Conservation (phyloP, 176 grass and related monocot species). For the maize (Zea mays) region DNA sequence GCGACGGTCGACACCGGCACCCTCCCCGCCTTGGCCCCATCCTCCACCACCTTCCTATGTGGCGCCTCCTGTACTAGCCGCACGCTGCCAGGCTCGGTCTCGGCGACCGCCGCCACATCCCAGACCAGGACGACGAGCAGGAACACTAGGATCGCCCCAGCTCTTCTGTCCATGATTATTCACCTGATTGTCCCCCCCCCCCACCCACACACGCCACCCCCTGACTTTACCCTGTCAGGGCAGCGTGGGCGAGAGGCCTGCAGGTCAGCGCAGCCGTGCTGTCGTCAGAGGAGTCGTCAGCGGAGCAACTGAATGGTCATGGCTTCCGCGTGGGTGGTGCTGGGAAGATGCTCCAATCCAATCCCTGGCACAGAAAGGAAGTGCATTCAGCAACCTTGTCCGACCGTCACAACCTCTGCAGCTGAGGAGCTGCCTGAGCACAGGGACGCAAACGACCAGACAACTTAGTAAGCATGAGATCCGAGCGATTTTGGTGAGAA, state of each 20-base stretch:
- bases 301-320: slow-evolving; percentile 14
- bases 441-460: neutral
- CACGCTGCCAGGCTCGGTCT: slow-evolving; percentile 52
- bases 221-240: slow-evolving; percentile 16
- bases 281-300: neutral
- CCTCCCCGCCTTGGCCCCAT: slow-evolving; percentile 52
- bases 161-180: slow-evolving; percentile 58
- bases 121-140: slow-evolving; percentile 43
- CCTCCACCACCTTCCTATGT: slow-evolving; percentile 55
- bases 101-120: slow-evolving; percentile 34
- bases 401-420: neutral
- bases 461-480: neutral
- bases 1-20: slow-evolving; percentile 75
- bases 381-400: slow-evolving; percentile 20
- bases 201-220: neutral
- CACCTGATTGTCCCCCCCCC: neutral
- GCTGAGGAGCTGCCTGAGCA: neutral
- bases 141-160: slow-evolving; percentile 34
- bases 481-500: neutral
- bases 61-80: slow-evolving; percentile 55
- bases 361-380: slow-evolving; percentile 32
- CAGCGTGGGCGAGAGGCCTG: neutral
- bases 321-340: slow-evolving; percentile 27
- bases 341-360: slow-evolving; percentile 18
- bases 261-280: slow-evolving; percentile 12